Evolutionary conservation across 2,329 filamentous ascomycete genomes (phyloP).

Genomic region (Neonectria coccinea): DNA sequence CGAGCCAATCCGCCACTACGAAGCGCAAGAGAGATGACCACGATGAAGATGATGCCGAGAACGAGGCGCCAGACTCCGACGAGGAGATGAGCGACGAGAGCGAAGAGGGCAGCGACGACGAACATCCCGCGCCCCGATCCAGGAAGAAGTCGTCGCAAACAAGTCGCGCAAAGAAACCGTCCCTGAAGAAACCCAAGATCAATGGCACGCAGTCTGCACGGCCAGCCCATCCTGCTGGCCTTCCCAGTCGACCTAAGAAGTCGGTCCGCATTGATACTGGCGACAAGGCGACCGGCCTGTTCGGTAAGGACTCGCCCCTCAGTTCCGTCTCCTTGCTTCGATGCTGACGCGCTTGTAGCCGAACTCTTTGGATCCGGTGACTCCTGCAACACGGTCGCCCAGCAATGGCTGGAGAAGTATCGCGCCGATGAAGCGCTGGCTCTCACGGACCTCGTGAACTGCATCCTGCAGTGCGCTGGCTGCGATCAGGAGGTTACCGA

Average conservation of each 20-base stretch:
- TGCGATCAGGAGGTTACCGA: conserved; percentile 82
- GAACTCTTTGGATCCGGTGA: conserved; percentile 73
- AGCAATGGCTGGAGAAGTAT: conserved; percentile 71
- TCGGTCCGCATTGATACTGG: conserved; percentile 63
- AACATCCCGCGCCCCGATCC: conserved; percentile 53
- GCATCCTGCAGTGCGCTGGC: conserved; percentile 78
- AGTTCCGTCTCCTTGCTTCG: conserved; percentile 9
- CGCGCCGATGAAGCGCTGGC: conserved; percentile 65
- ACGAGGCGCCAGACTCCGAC: conserved; percentile 61
- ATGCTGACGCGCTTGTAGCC: conserved; percentile 56
- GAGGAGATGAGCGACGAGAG: conserved; percentile 59
- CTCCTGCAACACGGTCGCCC: conserved; percentile 66
- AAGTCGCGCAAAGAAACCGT: conserved; percentile 65
- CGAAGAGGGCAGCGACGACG: conserved; percentile 61
- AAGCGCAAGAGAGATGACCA: conserved; percentile 70
- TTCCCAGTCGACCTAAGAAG: conserved; percentile 69
- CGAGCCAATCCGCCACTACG: conserved; percentile 54
- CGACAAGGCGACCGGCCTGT: conserved; percentile 65
- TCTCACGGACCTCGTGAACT: conserved; percentile 74
- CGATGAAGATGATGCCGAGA: conserved; percentile 57
- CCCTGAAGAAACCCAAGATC: conserved; percentile 72
- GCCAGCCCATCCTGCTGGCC: conserved; percentile 54
- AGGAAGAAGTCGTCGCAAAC: conserved; percentile 59
- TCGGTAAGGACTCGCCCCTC: conserved; percentile 56
- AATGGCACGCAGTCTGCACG: conserved; percentile 63